phyloP scores from a whole-genome alignment of 192 early-diverging fungal genomes.

The Umbelopsis ramanniana region DNA sequence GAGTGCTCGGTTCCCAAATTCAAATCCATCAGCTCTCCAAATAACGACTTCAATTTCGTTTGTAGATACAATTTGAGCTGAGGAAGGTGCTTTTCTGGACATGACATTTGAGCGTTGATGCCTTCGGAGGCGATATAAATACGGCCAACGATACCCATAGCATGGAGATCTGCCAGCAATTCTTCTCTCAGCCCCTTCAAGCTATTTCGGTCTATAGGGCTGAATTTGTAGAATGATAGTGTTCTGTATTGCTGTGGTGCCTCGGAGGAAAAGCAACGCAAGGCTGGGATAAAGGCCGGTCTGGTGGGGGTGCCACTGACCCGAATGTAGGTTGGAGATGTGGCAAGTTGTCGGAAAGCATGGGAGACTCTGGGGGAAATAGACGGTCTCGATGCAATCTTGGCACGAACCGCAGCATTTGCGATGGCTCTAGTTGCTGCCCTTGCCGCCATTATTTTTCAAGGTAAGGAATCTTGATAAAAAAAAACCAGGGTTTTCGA shows the following conservation, averaged over 20 bases:
- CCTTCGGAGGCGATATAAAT: constrained; percentile 78
- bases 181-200: constrained; percentile 43
- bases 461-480: not conserved
- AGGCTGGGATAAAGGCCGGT: not conserved
- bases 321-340: not conserved
- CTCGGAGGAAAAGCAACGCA: not conserved
- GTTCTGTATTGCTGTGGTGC: constrained; percentile 35
- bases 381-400: not conserved
- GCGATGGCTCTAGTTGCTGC: not conserved
- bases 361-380: not conserved
- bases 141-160: constrained; percentile 67
- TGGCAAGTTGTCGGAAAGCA: no score
- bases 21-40: constrained; percentile 50
- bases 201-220: constrained; percentile 30
- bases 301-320: not conserved
- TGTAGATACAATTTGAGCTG: constrained; percentile 60
- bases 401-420: not conserved
- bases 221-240: constrained; percentile 61
- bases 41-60: constrained; percentile 32
- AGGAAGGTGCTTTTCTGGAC: constrained; percentile 55
- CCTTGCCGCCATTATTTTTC: constrained; percentile 17
- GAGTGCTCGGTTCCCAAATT: constrained; percentile 70
- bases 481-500: not conserved
- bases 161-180: constrained; percentile 45
- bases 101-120: constrained; percentile 81